Base-by-base conservation (phyloP, 1,284 basidiomycete species). In the Rhodotorula glutinis region DNA sequence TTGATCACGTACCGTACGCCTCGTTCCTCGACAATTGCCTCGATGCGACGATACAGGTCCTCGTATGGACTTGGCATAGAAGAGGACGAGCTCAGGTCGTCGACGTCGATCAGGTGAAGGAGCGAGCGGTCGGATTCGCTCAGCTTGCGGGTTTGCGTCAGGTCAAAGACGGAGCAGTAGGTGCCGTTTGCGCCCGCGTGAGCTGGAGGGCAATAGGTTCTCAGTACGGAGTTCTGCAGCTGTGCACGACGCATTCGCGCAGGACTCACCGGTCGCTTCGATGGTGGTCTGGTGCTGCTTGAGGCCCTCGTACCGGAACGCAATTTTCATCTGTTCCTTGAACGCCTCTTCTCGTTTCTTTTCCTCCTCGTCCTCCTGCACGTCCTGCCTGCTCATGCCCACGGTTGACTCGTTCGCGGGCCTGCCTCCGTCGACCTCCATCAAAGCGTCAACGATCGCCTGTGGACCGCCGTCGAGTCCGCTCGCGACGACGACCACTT, bases 301-400 rank as follows among this genome's bases (percentile, higher is more conserved):
- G 89, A 96, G 89, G 68, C 86, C 83, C 75, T 91, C 90, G 78
- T 98, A 98, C 75, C 95, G 84, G 91, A 95, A 98, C 47, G 95
- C 95, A 75, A 97, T 96, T 80, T 89, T 91, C 70, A 92, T 86
- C 75, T 83, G 84, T 33, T 83, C 79, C 62, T 79, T 76, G 65
- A 69, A 54, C 53, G 77, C 78, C 69, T 83, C 84, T 62, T 81
- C 81, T 53, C 80, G 82, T 53, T 80, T 79, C 47, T 77, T 80
- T 43, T 82, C 80, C 17, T 91, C 86, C 74, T 83, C 84, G 46
- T 83, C 80, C 66, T 84, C 84, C 58, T 40, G 33, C 21, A 29
- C 51, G 41, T 60, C 58, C 21, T 52, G 51, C 51, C 52, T 27
- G 49, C 38, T 81, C 81, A 53, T 80, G 82, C 53, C 79, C 79